These are phyloP conservation scores for Brettanomyces sp. DNA, from an alignment of 805 yeast species.

Conservation along the genomic window DNA sequence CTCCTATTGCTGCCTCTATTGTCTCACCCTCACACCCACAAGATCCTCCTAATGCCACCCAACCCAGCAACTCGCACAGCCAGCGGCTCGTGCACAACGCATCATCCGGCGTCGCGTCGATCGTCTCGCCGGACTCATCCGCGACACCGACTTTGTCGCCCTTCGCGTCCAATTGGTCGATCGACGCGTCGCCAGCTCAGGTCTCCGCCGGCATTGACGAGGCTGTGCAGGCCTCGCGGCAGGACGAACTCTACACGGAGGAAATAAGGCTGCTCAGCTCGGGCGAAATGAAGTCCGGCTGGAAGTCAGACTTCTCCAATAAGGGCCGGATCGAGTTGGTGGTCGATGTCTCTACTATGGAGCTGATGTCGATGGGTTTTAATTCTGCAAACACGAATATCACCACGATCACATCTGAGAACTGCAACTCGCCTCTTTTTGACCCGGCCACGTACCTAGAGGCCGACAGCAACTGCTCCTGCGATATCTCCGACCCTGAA, in stretches of 20 bases:
- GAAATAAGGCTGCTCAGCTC: conserved; percentile 65
- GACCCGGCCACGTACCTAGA: conserved; percentile 15
- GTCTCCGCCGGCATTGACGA: not conserved
- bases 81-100: too few species aligned
- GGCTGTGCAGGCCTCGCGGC: not conserved
- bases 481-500: conserved; percentile 77
- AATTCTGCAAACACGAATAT: conserved; percentile 21
- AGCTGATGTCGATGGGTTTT: conserved; percentile 43
- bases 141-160: conserved; percentile 14
- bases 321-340: conserved; percentile 74
- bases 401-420: conserved; percentile 23
- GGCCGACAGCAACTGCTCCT: conserved; percentile 44
- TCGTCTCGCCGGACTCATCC: not conserved
- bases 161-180: conserved; percentile 22
- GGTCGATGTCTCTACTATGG: conserved; percentile 56
- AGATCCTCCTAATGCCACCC: too few species aligned
- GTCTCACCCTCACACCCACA: too few species aligned
- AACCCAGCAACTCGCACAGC: too few species aligned
- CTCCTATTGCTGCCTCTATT: too few species aligned
- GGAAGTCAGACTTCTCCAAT: conserved; percentile 87
- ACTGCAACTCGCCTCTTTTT: conserved; percentile 24
- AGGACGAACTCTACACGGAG: conserved; percentile 42
- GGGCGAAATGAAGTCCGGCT: conserved; percentile 82
- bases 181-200: conserved; percentile 6
- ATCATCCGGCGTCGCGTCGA: too few species aligned